Conservation (phyloP, 768 basidiomycete species). For the Sutorius australiensis region DNA sequence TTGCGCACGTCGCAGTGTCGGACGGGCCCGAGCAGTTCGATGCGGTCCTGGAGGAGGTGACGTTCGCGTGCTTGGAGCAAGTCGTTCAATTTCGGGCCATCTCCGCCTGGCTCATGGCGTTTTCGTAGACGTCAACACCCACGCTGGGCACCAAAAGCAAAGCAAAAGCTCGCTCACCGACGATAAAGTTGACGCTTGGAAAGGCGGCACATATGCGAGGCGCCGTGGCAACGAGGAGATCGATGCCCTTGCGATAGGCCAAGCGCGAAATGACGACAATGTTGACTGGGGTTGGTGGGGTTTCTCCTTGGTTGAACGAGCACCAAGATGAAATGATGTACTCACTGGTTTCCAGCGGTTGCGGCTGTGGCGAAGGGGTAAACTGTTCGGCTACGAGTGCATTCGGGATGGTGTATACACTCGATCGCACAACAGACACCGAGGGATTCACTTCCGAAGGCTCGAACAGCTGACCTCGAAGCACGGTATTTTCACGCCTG, state of each 20-base stretch:
- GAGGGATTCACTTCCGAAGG: conserved; percentile 40
- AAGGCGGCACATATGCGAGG: conserved; percentile 85
- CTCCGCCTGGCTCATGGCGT: conserved; percentile 59
- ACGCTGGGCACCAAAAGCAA: too few species aligned
- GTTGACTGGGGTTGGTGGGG: conserved; percentile 53
- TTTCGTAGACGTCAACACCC: neutral
- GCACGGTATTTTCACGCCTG: conserved; percentile 96
- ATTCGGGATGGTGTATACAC: conserved; percentile 92
- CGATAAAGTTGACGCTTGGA: conserved; percentile 83
- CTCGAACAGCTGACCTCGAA: conserved; percentile 77
- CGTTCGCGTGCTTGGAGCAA: conserved; percentile 95
- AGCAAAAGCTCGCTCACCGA: conserved; percentile 47
- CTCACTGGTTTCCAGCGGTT: conserved; percentile 54
- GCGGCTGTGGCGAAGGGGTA: conserved; percentile 50
- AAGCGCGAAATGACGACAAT: conserved; percentile 88
- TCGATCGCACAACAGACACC: conserved; percentile 44
- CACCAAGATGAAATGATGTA: neutral
- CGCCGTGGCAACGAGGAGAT: conserved; percentile 88
- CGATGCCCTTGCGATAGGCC: conserved; percentile 94
- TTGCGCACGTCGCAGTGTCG: conserved; percentile 77
- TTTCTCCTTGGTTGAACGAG: neutral
- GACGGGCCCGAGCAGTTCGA: conserved; percentile 84
- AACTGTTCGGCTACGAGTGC: conserved; percentile 87
- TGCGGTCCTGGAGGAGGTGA: conserved; percentile 82
- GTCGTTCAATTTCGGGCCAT: conserved; percentile 93